Conservation (phyloP, 352 stramenopile genomes). For the Blastocystis sp. region DNA sequence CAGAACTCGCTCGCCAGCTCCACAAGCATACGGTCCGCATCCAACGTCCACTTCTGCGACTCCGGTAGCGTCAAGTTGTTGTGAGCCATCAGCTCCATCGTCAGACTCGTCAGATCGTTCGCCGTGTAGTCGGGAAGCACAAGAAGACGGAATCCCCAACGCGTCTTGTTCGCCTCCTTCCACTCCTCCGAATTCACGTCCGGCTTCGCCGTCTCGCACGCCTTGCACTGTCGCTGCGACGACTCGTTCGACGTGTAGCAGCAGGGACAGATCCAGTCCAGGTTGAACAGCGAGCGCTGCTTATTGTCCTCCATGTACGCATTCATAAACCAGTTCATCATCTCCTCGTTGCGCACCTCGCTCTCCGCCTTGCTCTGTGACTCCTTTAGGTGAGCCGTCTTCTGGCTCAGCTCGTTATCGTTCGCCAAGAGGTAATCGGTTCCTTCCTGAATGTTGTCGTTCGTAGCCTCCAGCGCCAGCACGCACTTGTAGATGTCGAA, state of each 20-base stretch:
- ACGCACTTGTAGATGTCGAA: conserved; percentile 39
- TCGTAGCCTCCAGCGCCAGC: conserved; percentile 42
- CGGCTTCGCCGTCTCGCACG: not conserved
- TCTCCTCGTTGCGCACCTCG: not conserved
- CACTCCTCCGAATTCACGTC: not conserved
- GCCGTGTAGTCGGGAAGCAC: conserved; percentile 20
- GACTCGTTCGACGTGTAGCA: conserved; percentile 10
- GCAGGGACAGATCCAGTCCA: conserved; percentile 16
- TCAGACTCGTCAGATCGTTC: not conserved
- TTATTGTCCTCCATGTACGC: conserved; percentile 52
- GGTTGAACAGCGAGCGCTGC: not conserved
- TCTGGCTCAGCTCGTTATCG: not conserved
- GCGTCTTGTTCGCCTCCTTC: not conserved
- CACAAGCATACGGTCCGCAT: conserved; percentile 6
- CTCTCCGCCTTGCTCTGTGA: conserved; percentile 29
- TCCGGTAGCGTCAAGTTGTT: conserved; percentile 10
- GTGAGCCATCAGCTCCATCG: not conserved
- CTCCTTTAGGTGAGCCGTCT: conserved; percentile 16
- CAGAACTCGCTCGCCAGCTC: conserved; percentile 47
- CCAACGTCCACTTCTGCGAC: conserved; percentile 30
- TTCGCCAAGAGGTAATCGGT: conserved; percentile 34
- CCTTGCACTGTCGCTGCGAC: not conserved
- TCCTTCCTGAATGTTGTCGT: conserved; percentile 20
- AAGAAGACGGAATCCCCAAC: conserved; percentile 54
- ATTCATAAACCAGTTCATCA: conserved; percentile 46